Base-by-base conservation (phyloP, 2,329 filamentous ascomycete species). In the Thermomyces lanuginosus region DNA sequence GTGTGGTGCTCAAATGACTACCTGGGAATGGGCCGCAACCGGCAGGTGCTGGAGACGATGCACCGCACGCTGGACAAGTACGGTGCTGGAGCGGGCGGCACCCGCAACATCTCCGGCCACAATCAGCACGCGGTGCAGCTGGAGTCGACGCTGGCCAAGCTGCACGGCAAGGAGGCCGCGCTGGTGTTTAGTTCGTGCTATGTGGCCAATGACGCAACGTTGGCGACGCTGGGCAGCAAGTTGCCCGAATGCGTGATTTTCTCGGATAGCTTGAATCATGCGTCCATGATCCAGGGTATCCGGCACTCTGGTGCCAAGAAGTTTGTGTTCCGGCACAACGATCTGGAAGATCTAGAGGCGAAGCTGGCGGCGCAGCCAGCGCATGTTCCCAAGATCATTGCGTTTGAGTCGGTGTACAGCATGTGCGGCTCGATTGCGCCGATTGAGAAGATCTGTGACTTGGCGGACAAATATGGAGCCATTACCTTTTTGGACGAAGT, bases 1-100 rank as follows among this genome's bases (percentile, higher is more conserved):
- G 89, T 98, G 13, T 98, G 89, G 89, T 98, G 89, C 64, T 91
- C 86, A 49, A 98, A 98, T 48, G 89, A 98, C 54, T 98, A 98
- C 53, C 72, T 98, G 10, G 89, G 89, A 42, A 98, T 98, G 89
- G 86, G 89, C 22, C 71, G 83, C 43, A 93, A 95, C 56, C 69
- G 72, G 8, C 65, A 80, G 26, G 89, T 98, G 7, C 60, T 98
- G 45, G 72, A 79, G 51, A 71, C 71, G 30, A 98, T 98, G 89
- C 86, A 98, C 51, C 69, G 89, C 49, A 93, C 86, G 2, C 61
- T 98, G 22, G 84, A 98, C 42, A 81, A 74, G 48, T 98, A 98
- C 44, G 89, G 89, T 33, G 82, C 89, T 17, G 89, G 89, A 32
- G 89, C 89, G 17, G 89, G 89, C 36, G 89, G 89, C 29, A 98